Conservation (phyloP, 192 early-diverging fungal genomes). For the Allomyces javanicus region DNA sequence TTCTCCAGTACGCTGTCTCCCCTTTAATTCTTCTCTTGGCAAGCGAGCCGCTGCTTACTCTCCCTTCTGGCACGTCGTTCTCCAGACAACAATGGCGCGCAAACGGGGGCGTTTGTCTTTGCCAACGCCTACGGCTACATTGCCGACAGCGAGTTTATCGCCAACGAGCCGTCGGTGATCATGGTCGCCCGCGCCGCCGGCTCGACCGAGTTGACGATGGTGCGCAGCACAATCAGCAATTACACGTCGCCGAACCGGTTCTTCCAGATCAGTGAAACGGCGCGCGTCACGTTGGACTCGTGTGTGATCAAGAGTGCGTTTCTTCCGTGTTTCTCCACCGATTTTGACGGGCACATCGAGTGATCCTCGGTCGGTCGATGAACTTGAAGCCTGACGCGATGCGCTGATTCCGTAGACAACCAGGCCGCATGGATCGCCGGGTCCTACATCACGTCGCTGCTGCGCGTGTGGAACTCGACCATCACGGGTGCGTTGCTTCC, state of each 20-base stretch:
- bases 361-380: neutral
- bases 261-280: neutral
- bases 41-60: too few species aligned
- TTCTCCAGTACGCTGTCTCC: too few species aligned
- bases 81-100: too few species aligned
- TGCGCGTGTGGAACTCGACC: too few species aligned
- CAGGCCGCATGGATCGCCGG: neutral
- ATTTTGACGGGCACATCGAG: neutral
- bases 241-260: neutral
- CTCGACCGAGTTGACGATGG: neutral
- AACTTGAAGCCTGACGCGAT: neutral
- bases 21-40: too few species aligned
- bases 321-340: neutral
- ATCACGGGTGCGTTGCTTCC: too few species aligned
- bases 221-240: neutral
- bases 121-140: neutral
- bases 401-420: neutral
- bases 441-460: neutral
- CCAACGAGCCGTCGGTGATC: neutral
- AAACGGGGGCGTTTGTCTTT: too few species aligned
- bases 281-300: neutral
- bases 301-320: neutral
- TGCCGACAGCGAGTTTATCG: neutral
- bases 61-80: too few species aligned
- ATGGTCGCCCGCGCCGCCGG: neutral